Conservation (phyloP, 2,329 filamentous ascomycete genomes). For the Phoma herbarum region DNA sequence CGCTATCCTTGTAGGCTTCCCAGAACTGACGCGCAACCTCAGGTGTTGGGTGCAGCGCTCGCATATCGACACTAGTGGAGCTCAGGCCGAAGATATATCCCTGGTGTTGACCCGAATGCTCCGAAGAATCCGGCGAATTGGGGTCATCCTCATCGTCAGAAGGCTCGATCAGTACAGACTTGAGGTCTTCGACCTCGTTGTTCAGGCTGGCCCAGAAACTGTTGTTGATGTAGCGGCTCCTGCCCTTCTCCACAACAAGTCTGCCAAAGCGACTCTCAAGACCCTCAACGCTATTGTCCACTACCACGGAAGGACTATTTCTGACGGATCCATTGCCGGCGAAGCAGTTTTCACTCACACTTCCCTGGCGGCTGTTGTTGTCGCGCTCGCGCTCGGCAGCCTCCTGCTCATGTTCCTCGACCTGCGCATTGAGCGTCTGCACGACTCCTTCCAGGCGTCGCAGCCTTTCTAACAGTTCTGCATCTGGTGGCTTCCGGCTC, state of each 20-base stretch:
- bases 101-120: constrained; percentile 65
- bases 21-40: constrained; percentile 70
- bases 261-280: constrained; percentile 68
- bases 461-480: constrained; percentile 76
- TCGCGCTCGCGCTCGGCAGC: constrained; percentile 39
- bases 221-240: constrained; percentile 77
- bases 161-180: constrained; percentile 68
- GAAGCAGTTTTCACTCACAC: constrained; percentile 18
- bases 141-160: constrained; percentile 68
- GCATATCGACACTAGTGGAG: constrained; percentile 73
- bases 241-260: constrained; percentile 74
- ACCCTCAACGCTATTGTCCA: constrained; percentile 48
- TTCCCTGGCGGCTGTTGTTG: constrained; percentile 20
- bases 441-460: constrained; percentile 80
- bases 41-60: constrained; percentile 69
- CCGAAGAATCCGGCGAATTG: constrained; percentile 52
- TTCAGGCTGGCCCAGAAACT: constrained; percentile 80
- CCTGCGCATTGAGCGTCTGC: constrained; percentile 61
- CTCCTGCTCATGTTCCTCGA: constrained; percentile 49
- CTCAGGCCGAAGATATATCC: constrained; percentile 77
- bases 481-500: constrained; percentile 72
- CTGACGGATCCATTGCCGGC: not conserved
- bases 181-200: constrained; percentile 74
- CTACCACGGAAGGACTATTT: constrained; percentile 30
- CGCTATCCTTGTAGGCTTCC: constrained; percentile 76